Conservation (phyloP, 1,284 basidiomycete species). For the Baeospora myosura region DNA sequence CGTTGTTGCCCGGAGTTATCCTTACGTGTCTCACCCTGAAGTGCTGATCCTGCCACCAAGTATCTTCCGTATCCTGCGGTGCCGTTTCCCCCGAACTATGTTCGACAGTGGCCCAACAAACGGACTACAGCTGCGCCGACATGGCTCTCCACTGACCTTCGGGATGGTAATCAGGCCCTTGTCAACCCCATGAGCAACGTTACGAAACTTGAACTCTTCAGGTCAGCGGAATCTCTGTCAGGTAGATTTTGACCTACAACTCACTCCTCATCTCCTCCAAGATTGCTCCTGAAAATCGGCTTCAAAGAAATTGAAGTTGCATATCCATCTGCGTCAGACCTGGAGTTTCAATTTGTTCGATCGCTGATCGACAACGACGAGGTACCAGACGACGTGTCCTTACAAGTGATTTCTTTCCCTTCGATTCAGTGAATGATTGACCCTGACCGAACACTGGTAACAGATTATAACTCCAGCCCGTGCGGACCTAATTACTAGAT, state of each 20-base stretch:
- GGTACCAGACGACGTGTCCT: conserved; percentile 82
- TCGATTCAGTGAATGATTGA: conserved; percentile 10
- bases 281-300: conserved; percentile 65
- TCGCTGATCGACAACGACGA: conserved; percentile 65
- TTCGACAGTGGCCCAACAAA: conserved; percentile 77
- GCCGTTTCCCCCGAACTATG: conserved; percentile 44
- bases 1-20: neutral
- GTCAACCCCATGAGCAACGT: conserved; percentile 83
- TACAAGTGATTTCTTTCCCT: conserved; percentile 57
- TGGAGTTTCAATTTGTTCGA: conserved; percentile 81
- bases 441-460: conserved; percentile 11
- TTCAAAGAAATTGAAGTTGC: conserved; percentile 90
- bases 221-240: conserved; percentile 28
- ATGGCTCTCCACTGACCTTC: conserved; percentile 85
- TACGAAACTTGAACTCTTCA: conserved; percentile 79
- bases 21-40: conserved; percentile 23
- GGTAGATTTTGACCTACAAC: neutral
- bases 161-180: conserved; percentile 87
- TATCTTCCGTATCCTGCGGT: conserved; percentile 71
- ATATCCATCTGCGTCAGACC: conserved; percentile 83
- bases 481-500: conserved; percentile 76
- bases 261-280: conserved; percentile 7
- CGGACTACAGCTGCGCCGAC: conserved; percentile 65
- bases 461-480: conserved; percentile 82
- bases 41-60: conserved; percentile 65